Evolutionary conservation across 192 early-diverging fungal species (phyloP), one percentile per base, ranked within the genome.

Genomic region (Umbelopsis ramanniana): DNA sequence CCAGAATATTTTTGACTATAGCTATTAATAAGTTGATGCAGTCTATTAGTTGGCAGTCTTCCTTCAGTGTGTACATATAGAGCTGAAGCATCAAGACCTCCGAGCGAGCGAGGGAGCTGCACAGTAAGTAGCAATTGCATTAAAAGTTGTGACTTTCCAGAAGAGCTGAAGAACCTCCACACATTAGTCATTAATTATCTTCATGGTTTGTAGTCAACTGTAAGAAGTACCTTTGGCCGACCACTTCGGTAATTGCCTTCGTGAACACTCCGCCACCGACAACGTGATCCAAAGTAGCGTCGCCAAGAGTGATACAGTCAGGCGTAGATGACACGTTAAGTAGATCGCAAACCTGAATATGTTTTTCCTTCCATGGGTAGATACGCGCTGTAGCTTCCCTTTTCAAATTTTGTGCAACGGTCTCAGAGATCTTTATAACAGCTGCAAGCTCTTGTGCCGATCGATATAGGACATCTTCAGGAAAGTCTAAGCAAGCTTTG

Each of bases 91-190:
- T 46, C 46, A 21, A 77, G 19, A 87, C 88, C 88, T 33, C 88
- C 89, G 9, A 81, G 81, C 12, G 91, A 79, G 0, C 88, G 89
- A 9, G 92, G 89, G 38, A 90, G 76, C 68, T 95, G 92, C 0
- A 83, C 90, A 12, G 87, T 86, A 8, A 94, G 72, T 38, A 89
- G 88, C 38, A 96, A 75, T 75, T 98, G 96, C 55, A 98, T 73
- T 26, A 90, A 91, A 8, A 98, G 74, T 70, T 95, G 93, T 0
- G 96, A 94, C 71, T 98, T 98, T 19, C 96, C 96, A 3, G 88
- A 80, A 26, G 87, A 89, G 67, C 92, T 94, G 67, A 26, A 67
- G 4, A 21, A 5, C 21, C n/a, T 10, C 8, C 12, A 45, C 33
- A 47, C 10, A 4, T 54, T 48, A 22, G 7, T 37, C 10, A 5